phyloP scores from a whole-genome alignment of 441 rosid genomes.

The Euphorbia schlechtendalii region DNA sequence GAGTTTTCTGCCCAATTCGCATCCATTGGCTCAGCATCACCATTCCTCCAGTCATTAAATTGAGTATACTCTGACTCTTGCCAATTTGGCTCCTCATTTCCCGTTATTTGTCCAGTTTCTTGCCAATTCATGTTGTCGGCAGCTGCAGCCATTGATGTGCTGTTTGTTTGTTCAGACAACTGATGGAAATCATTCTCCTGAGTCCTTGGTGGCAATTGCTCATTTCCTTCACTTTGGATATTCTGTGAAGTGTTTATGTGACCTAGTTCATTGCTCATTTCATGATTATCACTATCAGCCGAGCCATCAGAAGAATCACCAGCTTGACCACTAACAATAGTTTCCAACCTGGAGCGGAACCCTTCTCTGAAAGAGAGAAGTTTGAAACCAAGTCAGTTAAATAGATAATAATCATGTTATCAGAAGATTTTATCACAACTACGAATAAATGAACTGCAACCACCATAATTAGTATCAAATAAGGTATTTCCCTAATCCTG shows the following conservation, averaged over 20 bases:
- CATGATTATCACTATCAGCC: slow-evolving; percentile 31
- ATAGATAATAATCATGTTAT: background rate
- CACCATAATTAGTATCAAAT: background rate
- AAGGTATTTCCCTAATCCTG: background rate
- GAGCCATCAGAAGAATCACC: slow-evolving; percentile 43
- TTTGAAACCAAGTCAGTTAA: slow-evolving; percentile 4
- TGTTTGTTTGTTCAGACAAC: slow-evolving; percentile 38
- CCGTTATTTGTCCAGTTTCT: slow-evolving; percentile 42
- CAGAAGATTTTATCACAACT: background rate
- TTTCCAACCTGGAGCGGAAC: slow-evolving; percentile 73
- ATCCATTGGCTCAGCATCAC: slow-evolving; percentile 47
- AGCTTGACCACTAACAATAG: slow-evolving; percentile 59
- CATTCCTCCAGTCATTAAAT: slow-evolving; percentile 46
- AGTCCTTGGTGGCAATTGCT: slow-evolving; percentile 38
- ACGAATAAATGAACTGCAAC: background rate
- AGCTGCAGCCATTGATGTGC: slow-evolving; percentile 31
- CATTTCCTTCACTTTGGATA: slow-evolving; percentile 36
- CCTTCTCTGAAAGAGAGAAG: slow-evolving; percentile 60
- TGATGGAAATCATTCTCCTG: slow-evolving; percentile 33
- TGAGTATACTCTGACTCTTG: slow-evolving; percentile 39
- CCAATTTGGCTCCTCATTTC: slow-evolving; percentile 38
- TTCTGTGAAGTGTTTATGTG: slow-evolving; percentile 34
- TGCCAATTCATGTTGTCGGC: slow-evolving; percentile 44
- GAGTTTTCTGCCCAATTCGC: slow-evolving; percentile 47
- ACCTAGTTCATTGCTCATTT: slow-evolving; percentile 33